Evolutionary conservation across 1,284 basidiomycete genomes (phyloP).

Genomic region (Ganoderma lucidum): DNA sequence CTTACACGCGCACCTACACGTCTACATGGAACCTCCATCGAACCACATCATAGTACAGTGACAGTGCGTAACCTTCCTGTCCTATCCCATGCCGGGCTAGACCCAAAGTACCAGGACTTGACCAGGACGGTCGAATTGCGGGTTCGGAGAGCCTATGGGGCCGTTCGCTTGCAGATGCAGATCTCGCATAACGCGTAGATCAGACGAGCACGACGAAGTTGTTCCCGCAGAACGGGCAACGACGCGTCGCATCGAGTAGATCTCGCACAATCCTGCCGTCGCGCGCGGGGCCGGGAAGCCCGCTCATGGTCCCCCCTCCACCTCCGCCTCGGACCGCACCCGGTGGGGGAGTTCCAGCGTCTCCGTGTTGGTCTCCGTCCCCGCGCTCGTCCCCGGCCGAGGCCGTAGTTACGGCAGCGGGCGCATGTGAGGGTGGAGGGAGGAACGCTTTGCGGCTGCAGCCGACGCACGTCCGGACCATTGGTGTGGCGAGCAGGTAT

Average conservation of each 20-base stretch:
- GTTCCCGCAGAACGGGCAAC: conserved; percentile 76
- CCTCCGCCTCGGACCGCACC: conserved; percentile 7
- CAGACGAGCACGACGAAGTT: conserved; percentile 59
- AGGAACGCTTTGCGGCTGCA: conserved; percentile 76
- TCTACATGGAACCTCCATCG: conserved; percentile 14
- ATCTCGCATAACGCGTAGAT: conserved; percentile 21
- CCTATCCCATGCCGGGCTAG: background rate
- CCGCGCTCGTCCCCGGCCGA: background rate
- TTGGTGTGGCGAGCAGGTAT: conserved; percentile 71
- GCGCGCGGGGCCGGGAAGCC: conserved; percentile 49
- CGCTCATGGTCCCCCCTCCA: conserved; percentile 40
- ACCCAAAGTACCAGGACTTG: no score
- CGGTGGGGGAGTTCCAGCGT: conserved; percentile 1
- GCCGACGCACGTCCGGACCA: conserved; percentile 73
- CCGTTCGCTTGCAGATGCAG: conserved; percentile 4
- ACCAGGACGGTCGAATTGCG: background rate
- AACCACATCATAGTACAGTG: conserved; percentile 4
- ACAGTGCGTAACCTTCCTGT: background rate
- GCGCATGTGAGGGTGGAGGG: conserved; percentile 47
- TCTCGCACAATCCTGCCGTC: conserved; percentile 72
- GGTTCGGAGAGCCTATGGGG: no score
- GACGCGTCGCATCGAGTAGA: conserved; percentile 66
- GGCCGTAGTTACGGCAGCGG: conserved; percentile 8
- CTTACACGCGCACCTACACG: conserved; percentile 26
- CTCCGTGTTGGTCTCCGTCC: conserved; percentile 11